Base-by-base conservation (phyloP, 768 basidiomycete species). In the Lactifluus subvellereus region DNA sequence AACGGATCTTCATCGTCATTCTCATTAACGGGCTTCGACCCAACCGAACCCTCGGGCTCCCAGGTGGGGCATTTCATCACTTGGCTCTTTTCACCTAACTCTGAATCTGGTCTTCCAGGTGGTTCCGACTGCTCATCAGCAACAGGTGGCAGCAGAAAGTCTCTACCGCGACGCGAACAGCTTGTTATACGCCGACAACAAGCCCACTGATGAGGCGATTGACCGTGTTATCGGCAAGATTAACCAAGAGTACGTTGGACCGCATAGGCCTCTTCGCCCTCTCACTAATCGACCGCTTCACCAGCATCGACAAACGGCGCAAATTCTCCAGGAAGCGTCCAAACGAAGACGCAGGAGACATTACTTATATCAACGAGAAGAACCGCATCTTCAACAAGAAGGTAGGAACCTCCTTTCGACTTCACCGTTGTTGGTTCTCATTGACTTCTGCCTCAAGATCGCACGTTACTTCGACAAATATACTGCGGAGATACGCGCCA, bases 361-460 rank as follows among this genome's bases (percentile, higher is more conserved):
- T 99, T 74, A 98, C 94, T 6, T 99, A 98, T 73, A 99, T 99
- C 83, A 99, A 99, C 80, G 93, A 98, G 75, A 88, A 89, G 75
- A 95, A 98, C 75, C 84, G 93, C 66, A 94, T 97, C 52, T 98
- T 97, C 82, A 97, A 98, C 84, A 94, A 94, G 78, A 97, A 96
- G 88, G 91, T 87, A 59, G 32, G 18, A 74, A 66, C 5, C 60
- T 30, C 50, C 18, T 65, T 27, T 55, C 5, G 50, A 16, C 52
- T 37, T 58, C 37, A 22, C 14, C 3, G 10, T 6, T 27, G 30
- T 9, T 11, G 6, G 22, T 10, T 37, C 22, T 60, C 10, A 32
- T 58, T 66, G 13, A 65, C 58, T n/a, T 8, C 38, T 47, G 47
- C 30, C 45, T 47, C 33, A 68, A 94, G 91, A 94, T 95, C 77